phyloP scores from a whole-genome alignment of 257 asterid genomes.

The Rehmannia glutinosa region DNA sequence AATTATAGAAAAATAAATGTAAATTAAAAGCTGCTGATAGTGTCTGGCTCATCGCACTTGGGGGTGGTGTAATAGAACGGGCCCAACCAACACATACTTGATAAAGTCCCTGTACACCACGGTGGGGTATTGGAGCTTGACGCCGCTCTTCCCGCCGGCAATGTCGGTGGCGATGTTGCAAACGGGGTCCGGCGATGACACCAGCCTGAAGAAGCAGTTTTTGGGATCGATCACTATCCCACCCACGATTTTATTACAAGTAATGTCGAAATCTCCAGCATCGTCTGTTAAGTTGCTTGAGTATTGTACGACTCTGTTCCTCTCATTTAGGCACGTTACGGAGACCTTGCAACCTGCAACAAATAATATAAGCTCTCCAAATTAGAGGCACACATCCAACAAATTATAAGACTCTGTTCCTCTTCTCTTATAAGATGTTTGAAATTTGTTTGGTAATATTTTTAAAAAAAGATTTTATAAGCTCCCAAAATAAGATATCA shows the following conservation, averaged over 20 bases:
- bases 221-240: conserved; percentile 52
- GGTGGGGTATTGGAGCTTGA: conserved; percentile 58
- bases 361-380: not conserved
- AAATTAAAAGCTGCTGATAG: no score
- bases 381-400: no score
- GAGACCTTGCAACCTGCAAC: conserved; percentile 71
- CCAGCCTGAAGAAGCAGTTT: conserved; percentile 66
- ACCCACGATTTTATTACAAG: conserved; percentile 30
- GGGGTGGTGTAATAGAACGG: conserved; percentile 84
- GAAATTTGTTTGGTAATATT: no score
- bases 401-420: no score
- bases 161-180: conserved; percentile 79
- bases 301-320: conserved; percentile 62
- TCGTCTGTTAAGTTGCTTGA: conserved; percentile 73
- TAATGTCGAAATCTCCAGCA: conserved; percentile 51
- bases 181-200: conserved; percentile 77
- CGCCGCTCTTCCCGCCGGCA: conserved; percentile 73
- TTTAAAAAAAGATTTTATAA: no score
- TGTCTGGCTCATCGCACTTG: conserved; percentile 87
- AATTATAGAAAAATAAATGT: no score
- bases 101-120: conserved; percentile 53
- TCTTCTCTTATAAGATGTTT: no score
- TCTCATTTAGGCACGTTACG: conserved; percentile 57
- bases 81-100: conserved; percentile 55
- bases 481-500: no score